These are phyloP conservation scores for Calvatia gigantea DNA, from an alignment of 768 basidiomycete species.

Conservation along the genomic window DNA sequence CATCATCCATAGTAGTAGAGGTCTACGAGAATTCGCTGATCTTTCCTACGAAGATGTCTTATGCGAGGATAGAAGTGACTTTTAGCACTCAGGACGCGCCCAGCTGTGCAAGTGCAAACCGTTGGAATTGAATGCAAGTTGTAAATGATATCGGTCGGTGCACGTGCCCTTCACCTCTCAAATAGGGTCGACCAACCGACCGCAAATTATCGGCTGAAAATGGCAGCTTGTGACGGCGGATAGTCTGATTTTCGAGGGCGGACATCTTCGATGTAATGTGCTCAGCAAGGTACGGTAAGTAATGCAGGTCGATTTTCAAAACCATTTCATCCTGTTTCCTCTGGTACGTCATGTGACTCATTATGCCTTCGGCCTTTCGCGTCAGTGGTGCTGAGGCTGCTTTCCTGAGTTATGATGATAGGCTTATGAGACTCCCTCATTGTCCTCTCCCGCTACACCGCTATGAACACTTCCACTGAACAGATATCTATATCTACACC, in stretches of 20 bases:
- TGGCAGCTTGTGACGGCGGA: too few relatives aligned
- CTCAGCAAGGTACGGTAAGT: too few relatives aligned
- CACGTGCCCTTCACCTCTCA: too few relatives aligned
- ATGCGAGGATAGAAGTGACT: background rate
- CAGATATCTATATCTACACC: constrained; percentile 31
- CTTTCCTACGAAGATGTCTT: background rate
- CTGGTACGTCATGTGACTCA: background rate
- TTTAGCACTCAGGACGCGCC: background rate
- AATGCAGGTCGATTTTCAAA: too few relatives aligned
- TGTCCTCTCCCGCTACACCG: background rate
- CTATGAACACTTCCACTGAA: constrained; percentile 16
- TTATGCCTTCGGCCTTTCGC: background rate
- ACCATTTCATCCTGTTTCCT: background rate
- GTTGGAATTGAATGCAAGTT: background rate
- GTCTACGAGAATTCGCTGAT: background rate
- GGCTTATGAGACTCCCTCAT: background rate
- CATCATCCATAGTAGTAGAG: constrained; percentile 69
- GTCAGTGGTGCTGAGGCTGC: background rate
- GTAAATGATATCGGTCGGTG: background rate
- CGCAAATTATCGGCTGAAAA: background rate
- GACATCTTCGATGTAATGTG: too few relatives aligned
- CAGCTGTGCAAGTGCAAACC: background rate
- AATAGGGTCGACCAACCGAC: too few relatives aligned
- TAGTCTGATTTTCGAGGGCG: too few relatives aligned
- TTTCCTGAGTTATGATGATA: background rate